Evolutionary conservation across 805 yeast species (phyloP), one percentile per base, ranked within the genome.

Genomic region (Yarrowia porcina): DNA sequence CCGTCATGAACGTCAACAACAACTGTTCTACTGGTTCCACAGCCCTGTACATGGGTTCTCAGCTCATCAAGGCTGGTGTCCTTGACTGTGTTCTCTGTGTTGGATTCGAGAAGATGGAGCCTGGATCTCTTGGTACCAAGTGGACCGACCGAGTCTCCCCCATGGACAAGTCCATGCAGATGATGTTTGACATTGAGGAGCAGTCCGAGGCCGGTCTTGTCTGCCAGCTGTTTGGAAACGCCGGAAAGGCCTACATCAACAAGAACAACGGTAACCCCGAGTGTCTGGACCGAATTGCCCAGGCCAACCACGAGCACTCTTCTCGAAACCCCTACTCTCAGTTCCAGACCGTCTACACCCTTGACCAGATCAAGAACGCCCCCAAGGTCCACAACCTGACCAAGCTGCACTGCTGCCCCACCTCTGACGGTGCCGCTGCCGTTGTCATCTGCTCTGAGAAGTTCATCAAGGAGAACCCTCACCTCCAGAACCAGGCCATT

Each of bases 351-450:
- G 66, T 63, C 36, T 68, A 68, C 65, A 68, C 68, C 27, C 57
- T 68, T 35, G 70, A 68, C 10, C 68, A 68, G 59, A 65, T 68
- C 63, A 68, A 68, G 54, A 52, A 62, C 17, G 67, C 70, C 28
- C 68, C 70, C 18, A 49, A 56, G 23, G 61, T 68, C 36, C 65
- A 65, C 63, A 64, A 65, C 17, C 63, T 68, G 20, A 66, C 70
- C 39, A 68, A 68, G 42, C 67, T 68, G 18, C 69, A 68, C 59
- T 68, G 70, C 52, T 68, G 70, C 59, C 70, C 70, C 20, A 68
- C 70, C 12, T 68, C 70, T 5, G 70, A 68, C 30, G 70, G 70
- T n/a, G 70, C 70, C 20, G 70, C 69, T 15, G 68, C 70, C 11
- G 68, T 63, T 4, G 65, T 68, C 35, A 38, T 68, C n/a, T 67